These are phyloP conservation scores for Colletotrichum ledebouriae DNA, from an alignment of 2,329 filamentous ascomycete species.

Conservation along the genomic window DNA sequence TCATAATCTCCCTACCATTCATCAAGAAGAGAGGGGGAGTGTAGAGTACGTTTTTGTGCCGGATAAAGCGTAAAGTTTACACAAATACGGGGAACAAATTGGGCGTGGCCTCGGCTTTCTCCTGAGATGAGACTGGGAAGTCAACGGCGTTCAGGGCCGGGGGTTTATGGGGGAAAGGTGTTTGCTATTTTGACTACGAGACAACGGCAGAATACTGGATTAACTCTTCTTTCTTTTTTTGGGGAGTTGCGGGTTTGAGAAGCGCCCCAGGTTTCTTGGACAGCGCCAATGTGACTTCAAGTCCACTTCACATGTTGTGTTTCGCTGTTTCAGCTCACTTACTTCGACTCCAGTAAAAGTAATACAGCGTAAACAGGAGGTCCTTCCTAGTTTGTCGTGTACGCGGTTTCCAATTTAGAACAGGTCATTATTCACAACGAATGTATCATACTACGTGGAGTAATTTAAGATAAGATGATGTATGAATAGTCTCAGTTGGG, in stretches of 20 bases:
- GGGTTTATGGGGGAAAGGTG: background rate
- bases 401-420: no score
- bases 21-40: background rate
- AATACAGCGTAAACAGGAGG: no score
- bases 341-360: no score
- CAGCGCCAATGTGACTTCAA: background rate
- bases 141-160: conserved; percentile 10
- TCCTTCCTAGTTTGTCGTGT: no score
- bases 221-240: background rate
- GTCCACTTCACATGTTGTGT: background rate
- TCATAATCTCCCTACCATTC: no score
- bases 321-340: no score
- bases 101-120: background rate
- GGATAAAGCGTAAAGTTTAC: conserved; percentile 26
- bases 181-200: background rate
- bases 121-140: background rate
- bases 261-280: conserved; percentile 6
- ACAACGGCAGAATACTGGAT: background rate
- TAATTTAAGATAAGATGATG: no score
- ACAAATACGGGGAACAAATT: conserved; percentile 40
- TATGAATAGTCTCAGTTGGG: background rate
- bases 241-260: background rate
- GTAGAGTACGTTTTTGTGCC: conserved; percentile 1
- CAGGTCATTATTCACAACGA: no score
- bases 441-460: no score